Evolutionary conservation across 371 early-diverging fungal species (phyloP), one percentile per base, ranked within the genome.

Genomic region (Syncephalastrum sp.): DNA sequence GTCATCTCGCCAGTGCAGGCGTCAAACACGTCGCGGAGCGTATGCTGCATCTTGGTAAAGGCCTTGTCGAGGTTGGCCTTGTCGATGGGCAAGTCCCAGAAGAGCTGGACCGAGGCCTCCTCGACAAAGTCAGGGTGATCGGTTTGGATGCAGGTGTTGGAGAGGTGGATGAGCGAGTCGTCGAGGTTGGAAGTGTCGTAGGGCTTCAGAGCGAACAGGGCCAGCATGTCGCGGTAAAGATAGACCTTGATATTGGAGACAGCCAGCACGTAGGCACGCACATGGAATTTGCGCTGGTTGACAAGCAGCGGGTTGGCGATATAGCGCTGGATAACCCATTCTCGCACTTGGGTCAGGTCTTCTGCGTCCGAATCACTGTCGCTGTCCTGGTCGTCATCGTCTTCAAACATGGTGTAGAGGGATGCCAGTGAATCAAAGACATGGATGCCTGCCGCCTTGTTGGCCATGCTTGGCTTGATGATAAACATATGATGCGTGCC

Each of bases 251-350:
- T 75, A 41, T 79, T 81, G n/a, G 82, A 79, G n/a, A 82, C 74
- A 8, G 88, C 85, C 16, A 88, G 58, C 5, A 85, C 85, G 44
- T 89, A 89, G 6, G 81, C 81, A n/a, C 89, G 82, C 6, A 89
- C 75, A 58, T 89, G 89, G 69, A 89, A 89, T 62, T 89, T 89
- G 63, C 86, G 81, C 17, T 77, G 66, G n/a, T 75, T 50, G 23
- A 87, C 67, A 23, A 89, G 62, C 33, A 88, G 54, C 1, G 89
- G 89, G 3, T 71, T 61, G 49, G 77, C 68, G 12, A 88, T 81
- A 60, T 89, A 88, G 3, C 83, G 74, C 57, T 89, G 88, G 16
- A 88, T 79, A 13, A 88, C 89, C 85, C 85, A 89, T 59, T 89
- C 89, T 43, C 85, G 75, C 16, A 87, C 76, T 56, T 86, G 86